Base-by-base conservation (phyloP, 208 protist species). In the Acanthamoeba sp. region DNA sequence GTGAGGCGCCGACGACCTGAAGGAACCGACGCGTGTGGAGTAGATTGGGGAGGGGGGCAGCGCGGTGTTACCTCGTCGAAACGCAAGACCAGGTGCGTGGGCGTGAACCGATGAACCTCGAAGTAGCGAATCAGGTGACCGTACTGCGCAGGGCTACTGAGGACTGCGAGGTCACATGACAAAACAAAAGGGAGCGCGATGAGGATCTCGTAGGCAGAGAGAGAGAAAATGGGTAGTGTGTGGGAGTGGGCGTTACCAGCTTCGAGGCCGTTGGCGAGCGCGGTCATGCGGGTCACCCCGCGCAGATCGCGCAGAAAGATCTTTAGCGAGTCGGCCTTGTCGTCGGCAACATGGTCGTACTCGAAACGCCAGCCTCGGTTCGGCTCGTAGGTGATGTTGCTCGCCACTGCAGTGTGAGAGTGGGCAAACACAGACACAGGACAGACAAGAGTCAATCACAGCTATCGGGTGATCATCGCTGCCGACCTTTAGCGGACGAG, bases 261-360 rank as follows among this genome's bases (percentile, higher is more conserved):
- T 29, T 90, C 82, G 32, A 90, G 82, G 45, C 52, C 45, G 32
- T 90, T 90, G 50, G 82, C 82, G 45, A 90, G 34, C 27, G 52
- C 45, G 20, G 82, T 66, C 82, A 90, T 90, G 27, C 82, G 38
- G n/a, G 82, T 48, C 29, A 90, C 82, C 20, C 40, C 38, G n/a
- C 82, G 82, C 29, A 90, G 82, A 27, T 90, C 42, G 45, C 82
- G 82, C 55, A 90, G 55, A 34, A 90, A 90, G 29, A 66, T 57
- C 82, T 90, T 66, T 5, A 57, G 48, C 48, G 82, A 45, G n/a
- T 90, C 82, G 45, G 50, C 82, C 55, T 55, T 45, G 76, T 55
- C 76, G 14, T 66, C 55, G n/a, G 38, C 82, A 36, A 90, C 38
- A 24, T 90, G 82, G 82, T 57, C 82, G 50, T 90, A 90, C 29